Conservation (phyloP, 345 rosid genomes). For the Brassica napus region DNA sequence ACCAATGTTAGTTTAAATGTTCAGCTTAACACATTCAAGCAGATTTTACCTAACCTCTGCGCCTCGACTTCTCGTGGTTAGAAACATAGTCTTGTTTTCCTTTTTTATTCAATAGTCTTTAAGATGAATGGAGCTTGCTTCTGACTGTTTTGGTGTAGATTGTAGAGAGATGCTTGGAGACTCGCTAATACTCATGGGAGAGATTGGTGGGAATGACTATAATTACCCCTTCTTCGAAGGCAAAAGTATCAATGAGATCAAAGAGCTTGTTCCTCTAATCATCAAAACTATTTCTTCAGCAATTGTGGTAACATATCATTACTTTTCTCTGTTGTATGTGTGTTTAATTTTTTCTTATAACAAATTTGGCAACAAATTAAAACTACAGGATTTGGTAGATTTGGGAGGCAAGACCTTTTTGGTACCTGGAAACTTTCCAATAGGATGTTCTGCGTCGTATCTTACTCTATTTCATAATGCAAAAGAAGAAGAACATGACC, state of each 20-base stretch:
- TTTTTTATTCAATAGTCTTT: background rate
- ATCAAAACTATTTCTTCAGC: constrained; percentile 39
- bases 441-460: constrained; percentile 44
- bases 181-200: constrained; percentile 56
- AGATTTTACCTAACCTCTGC: constrained; percentile 46
- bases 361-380: background rate
- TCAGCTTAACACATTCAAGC: constrained; percentile 46
- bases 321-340: background rate
- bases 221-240: constrained; percentile 35
- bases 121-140: background rate
- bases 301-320: constrained; percentile 38
- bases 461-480: constrained; percentile 39
- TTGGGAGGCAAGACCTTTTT: constrained; percentile 48
- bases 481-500: constrained; percentile 34
- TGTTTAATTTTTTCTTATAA: background rate
- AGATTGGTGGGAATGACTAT: constrained; percentile 63
- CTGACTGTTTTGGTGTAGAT: constrained; percentile 14
- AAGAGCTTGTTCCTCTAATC: constrained; percentile 41
- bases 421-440: constrained; percentile 51
- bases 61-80: constrained; percentile 36
- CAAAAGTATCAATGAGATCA: constrained; percentile 27
- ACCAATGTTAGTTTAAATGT: constrained; percentile 44
- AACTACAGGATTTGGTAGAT: constrained; percentile 47
- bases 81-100: background rate
- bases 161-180: constrained; percentile 36